Conservation (phyloP, 2,329 filamentous ascomycete species). For the Ophioceras dolichostomum region DNA sequence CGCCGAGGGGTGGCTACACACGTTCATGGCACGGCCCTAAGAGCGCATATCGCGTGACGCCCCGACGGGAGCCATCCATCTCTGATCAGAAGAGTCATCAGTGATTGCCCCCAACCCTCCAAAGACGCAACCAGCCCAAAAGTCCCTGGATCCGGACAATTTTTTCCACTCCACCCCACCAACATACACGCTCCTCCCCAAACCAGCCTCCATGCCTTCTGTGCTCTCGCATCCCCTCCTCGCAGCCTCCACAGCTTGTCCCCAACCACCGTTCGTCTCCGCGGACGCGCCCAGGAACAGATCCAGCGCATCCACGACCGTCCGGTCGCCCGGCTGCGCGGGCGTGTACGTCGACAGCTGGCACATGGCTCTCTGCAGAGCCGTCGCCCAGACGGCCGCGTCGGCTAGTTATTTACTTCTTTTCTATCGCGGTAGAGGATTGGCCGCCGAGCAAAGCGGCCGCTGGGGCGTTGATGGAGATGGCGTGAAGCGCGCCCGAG, state of each 20-base stretch:
- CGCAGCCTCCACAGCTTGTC: slow-evolving; percentile 64
- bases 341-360: slow-evolving; percentile 54
- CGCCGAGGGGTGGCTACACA: no score
- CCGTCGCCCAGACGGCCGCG: slow-evolving; percentile 41
- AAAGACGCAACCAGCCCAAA: slow-evolving; percentile 40
- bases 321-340: slow-evolving; percentile 41
- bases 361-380: slow-evolving; percentile 57
- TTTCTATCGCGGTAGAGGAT: no score
- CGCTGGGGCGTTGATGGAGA: slow-evolving; percentile 77
- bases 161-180: slow-evolving; percentile 60
- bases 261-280: slow-evolving; percentile 51
- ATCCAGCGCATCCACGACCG: slow-evolving; percentile 44
- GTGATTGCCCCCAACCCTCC: background rate
- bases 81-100: no score
- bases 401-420: no score
- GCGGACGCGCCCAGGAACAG: slow-evolving; percentile 37
- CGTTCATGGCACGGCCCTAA: no score
- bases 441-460: slow-evolving; percentile 44
- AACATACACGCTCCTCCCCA: slow-evolving; percentile 76
- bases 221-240: slow-evolving; percentile 68
- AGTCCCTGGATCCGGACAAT: slow-evolving; percentile 61
- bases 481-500: slow-evolving; percentile 51
- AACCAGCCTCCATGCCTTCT: slow-evolving; percentile 81
- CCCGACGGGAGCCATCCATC: no score
- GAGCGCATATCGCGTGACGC: no score